A percentile compares a stretch with the other conserved stretches of the same genome.
phyloP scores from a whole-genome alignment of 176 grass and related monocot species.

The Carex littledalei region DNA sequence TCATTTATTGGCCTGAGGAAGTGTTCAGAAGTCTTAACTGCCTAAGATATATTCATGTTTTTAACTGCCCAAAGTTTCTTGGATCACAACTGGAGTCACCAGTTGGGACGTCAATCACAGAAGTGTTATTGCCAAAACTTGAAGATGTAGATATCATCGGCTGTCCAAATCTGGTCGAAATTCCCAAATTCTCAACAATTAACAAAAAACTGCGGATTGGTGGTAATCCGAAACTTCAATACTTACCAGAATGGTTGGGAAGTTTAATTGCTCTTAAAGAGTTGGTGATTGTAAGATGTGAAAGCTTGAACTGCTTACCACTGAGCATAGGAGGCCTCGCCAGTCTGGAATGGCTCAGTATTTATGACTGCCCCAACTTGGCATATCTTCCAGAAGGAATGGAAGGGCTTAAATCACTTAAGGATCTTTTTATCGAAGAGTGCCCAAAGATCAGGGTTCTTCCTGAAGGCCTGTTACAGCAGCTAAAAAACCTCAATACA shows the following conservation, averaged over 20 bases:
- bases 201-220: not conserved
- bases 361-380: not conserved
- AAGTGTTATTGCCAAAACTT: not conserved
- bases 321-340: not conserved
- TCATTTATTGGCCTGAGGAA: not conserved
- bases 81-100: not conserved
- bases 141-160: fast-evolving
- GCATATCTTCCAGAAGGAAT: not conserved
- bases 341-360: not conserved
- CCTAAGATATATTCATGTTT: not conserved
- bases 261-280: not conserved
- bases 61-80: not conserved
- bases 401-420: not conserved
- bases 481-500: not conserved
- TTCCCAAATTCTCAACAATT: not conserved
- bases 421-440: fast-evolving
- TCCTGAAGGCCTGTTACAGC: not conserved
- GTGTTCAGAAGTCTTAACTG: not conserved
- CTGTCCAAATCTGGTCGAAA: not conserved
- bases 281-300: not conserved
- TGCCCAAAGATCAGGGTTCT: not conserved
- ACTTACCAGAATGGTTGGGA: not conserved
- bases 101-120: not conserved
- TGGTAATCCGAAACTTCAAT: not conserved
- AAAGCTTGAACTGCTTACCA: not conserved